Evolutionary conservation across 768 basidiomycete species (phyloP).

Genomic region (Trametes sanguinea): DNA sequence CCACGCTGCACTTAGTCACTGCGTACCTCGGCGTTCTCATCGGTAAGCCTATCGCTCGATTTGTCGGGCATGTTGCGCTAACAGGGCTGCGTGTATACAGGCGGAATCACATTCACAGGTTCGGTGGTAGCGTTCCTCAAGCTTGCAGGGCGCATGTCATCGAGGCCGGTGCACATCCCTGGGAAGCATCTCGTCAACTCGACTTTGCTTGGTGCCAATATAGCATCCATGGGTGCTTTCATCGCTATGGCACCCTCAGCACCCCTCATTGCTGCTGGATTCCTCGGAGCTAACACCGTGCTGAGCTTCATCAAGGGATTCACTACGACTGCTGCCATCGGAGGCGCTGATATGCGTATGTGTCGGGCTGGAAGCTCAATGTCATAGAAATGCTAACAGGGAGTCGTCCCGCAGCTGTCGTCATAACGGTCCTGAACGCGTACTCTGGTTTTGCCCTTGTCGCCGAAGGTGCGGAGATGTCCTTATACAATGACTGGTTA

Average conservation of each 20-base stretch:
- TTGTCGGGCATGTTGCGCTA: no score
- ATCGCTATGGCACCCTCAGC: slow-evolving; percentile 66
- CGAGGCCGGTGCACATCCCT: slow-evolving; percentile 69
- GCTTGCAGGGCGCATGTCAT: slow-evolving; percentile 79
- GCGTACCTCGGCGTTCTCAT: slow-evolving; percentile 87
- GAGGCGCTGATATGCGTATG: slow-evolving; percentile 92
- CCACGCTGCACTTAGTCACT: slow-evolving; percentile 75
- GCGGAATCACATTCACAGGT: slow-evolving; percentile 87
- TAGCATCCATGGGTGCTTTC: slow-evolving; percentile 75
- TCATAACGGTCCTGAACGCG: slow-evolving; percentile 88
- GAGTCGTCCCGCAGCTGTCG: slow-evolving; percentile 57
- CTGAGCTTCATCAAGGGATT: slow-evolving; percentile 85
- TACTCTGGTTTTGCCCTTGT: slow-evolving; percentile 91
- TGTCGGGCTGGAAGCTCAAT: slow-evolving; percentile 12
- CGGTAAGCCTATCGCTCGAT: slow-evolving; percentile 41
- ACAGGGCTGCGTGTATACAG: slow-evolving; percentile 28
- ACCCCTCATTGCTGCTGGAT: slow-evolving; percentile 76
- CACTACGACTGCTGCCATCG: slow-evolving; percentile 89
- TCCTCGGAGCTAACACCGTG: slow-evolving; percentile 68
- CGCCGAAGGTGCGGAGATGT: slow-evolving; percentile 61
- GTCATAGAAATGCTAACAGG: no score
- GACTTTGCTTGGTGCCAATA: slow-evolving; percentile 71
- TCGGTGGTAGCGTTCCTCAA: slow-evolving; percentile 90
- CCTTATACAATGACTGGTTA: background rate
- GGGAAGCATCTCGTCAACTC: slow-evolving; percentile 77